phyloP scores from a whole-genome alignment of 805 yeast genomes.

The Metschnikowia aberdeeniae region DNA sequence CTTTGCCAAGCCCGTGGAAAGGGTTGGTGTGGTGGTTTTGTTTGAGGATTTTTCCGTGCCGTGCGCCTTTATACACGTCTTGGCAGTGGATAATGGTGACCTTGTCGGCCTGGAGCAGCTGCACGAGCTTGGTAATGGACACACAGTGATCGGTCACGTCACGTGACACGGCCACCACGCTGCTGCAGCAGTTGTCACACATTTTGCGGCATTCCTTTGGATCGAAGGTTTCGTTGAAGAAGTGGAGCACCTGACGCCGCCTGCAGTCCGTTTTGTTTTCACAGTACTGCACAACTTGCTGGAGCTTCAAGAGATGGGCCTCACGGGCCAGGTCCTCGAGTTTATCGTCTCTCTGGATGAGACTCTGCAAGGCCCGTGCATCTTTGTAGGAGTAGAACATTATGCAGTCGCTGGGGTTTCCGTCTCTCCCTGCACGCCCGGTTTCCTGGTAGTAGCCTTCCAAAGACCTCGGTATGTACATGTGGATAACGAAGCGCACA shows the following conservation, averaged over 20 bases:
- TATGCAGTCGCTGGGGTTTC: conserved; percentile 73
- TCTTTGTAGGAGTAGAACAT: conserved; percentile 79
- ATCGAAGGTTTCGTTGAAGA: conserved; percentile 81
- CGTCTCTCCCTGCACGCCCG: conserved; percentile 98
- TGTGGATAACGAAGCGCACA: conserved; percentile 87
- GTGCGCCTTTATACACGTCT: conserved; percentile 76
- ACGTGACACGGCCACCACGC: conserved; percentile 40
- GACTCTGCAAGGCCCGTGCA: conserved; percentile 66
- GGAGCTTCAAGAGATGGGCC: conserved; percentile 69
- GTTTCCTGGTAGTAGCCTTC: conserved; percentile 98
- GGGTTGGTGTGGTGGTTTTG: conserved; percentile 58
- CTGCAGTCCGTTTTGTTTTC: conserved; percentile 90
- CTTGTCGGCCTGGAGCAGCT: conserved; percentile 48
- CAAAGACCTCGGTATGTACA: conserved; percentile 80
- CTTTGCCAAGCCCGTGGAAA: conserved; percentile 70
- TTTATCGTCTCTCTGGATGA: conserved; percentile 75
- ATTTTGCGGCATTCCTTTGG: conserved; percentile 58
- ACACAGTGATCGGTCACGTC: conserved; percentile 69
- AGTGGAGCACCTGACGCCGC: conserved; percentile 80
- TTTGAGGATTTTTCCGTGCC: conserved; percentile 52
- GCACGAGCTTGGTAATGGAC: conserved; percentile 56
- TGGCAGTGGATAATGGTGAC: conserved; percentile 80
- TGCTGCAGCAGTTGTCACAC: conserved; percentile 79
- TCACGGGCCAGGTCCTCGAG: conserved; percentile 62
- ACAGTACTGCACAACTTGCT: conserved; percentile 86